These are phyloP conservation scores for Fraxinus pennsylvanica DNA, from an alignment of 257 asterid species.

Conservation along the genomic window DNA sequence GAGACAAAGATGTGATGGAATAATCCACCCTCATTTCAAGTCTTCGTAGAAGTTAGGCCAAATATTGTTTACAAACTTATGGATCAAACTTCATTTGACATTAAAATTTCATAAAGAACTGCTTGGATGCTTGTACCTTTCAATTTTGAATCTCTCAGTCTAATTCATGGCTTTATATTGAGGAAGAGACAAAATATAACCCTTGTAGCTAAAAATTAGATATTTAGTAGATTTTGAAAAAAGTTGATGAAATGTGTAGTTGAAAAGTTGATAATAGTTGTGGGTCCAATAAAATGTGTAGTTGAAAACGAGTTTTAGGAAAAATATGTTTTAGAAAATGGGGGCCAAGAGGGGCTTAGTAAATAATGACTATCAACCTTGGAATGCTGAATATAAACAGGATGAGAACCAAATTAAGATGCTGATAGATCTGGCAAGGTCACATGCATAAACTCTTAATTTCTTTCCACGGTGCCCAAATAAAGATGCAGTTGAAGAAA, in stretches of 20 bases:
- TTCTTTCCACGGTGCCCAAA: neutral
- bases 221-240: too few species aligned
- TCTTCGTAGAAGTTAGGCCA: neutral
- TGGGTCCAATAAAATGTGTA: too few species aligned
- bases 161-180: neutral
- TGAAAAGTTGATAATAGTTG: too few species aligned
- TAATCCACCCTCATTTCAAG: neutral
- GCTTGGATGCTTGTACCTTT: neutral
- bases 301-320: too few species aligned
- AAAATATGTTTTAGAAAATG: too few species aligned
- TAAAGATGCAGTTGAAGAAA: conserved; percentile 15
- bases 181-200: neutral
- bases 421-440: neutral
- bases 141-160: neutral
- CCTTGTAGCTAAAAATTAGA: too few species aligned
- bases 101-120: neutral
- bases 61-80: too few species aligned
- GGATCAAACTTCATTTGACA: neutral
- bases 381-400: neutral
- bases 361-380: neutral
- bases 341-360: too few species aligned
- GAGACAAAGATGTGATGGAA: neutral
- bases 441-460: neutral
- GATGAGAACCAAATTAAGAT: conserved; percentile 5
- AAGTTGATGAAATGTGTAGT: too few species aligned